These are phyloP conservation scores for Backusella psychrophila DNA, from an alignment of 192 early-diverging fungal species.

Conservation along the genomic window DNA sequence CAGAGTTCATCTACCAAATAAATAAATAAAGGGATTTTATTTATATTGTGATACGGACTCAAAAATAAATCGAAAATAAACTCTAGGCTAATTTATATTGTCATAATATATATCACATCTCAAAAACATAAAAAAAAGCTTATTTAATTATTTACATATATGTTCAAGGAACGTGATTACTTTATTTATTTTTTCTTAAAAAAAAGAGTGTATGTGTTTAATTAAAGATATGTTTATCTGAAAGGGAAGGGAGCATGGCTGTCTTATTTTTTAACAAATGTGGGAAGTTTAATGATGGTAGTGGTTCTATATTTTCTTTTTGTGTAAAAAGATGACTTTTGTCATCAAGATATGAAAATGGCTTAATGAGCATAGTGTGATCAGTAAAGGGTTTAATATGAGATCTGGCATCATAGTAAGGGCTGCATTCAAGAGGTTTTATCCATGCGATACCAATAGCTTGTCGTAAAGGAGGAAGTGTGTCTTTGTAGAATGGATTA, in stretches of 20 bases:
- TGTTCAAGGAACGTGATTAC: not conserved
- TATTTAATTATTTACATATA: not conserved
- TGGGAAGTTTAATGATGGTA: not conserved
- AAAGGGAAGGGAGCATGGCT: not conserved
- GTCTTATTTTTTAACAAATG: not conserved
- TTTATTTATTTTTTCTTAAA: not conserved
- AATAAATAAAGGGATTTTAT: not conserved
- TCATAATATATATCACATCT: not conserved
- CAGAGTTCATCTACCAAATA: not conserved
- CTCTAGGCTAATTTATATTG: not conserved
- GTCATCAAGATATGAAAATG: not conserved
- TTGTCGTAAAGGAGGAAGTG: not conserved
- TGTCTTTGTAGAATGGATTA: not conserved
- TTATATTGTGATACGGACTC: not conserved
- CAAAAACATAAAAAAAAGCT: not conserved
- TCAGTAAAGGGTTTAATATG: not conserved
- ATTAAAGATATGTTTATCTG: not conserved
- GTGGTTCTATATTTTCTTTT: not conserved
- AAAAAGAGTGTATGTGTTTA: not conserved
- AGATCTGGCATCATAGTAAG: not conserved
- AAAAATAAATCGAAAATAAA: not conserved
- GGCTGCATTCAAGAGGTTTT: not conserved
- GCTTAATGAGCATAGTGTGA: not conserved
- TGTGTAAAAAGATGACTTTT: not conserved
- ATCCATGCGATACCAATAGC: not conserved